A percentile compares a stretch with the other conserved stretches of the same genome.
Evolutionary conservation across 768 basidiomycete genomes (phyloP).

Genomic region (Boletellus sp.): DNA sequence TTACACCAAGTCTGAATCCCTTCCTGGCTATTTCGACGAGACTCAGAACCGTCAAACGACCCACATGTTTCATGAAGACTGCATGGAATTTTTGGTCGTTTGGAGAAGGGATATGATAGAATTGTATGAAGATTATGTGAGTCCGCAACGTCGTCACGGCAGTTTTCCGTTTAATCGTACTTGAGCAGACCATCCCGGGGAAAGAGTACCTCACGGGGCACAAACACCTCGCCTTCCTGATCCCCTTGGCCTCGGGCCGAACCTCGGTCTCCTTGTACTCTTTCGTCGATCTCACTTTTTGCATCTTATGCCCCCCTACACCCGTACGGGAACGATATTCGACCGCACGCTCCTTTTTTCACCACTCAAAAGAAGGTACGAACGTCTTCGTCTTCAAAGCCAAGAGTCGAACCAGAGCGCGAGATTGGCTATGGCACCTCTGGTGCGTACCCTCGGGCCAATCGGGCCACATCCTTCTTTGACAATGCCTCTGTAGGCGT

Average conservation of each 20-base stretch:
- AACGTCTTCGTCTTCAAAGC: conserved; percentile 86
- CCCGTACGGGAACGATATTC: conserved; percentile 36
- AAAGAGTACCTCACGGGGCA: conserved; percentile 66
- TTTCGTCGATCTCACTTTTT: conserved; percentile 81
- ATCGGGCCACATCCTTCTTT: neutral
- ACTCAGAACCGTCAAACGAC: conserved; percentile 58
- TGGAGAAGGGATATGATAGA: conserved; percentile 80
- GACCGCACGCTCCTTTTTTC: conserved; percentile 48
- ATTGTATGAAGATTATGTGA: conserved; percentile 80
- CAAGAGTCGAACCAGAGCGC: conserved; percentile 71
- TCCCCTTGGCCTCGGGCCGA: conserved; percentile 60
- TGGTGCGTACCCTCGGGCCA: conserved; percentile 47
- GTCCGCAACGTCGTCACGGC: conserved; percentile 22
- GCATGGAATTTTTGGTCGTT: conserved; percentile 81
- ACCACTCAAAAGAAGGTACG: conserved; percentile 57
- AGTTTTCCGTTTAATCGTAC: conserved; percentile 4
- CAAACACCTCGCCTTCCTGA: conserved; percentile 74
- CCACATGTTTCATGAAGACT: conserved; percentile 58
- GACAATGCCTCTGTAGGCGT: conserved; percentile 43
- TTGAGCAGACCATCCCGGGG: conserved; percentile 52
- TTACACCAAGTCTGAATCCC: conserved; percentile 52
- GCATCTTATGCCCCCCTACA: conserved; percentile 62
- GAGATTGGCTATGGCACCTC: conserved; percentile 89
- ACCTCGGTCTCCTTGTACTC: conserved; percentile 85
- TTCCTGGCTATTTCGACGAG: conserved; percentile 62